Evolutionary conservation across 106 monocot species (phyloP), one percentile per base, ranked within the genome.

Genomic region (Xerophyta viscosa): DNA sequence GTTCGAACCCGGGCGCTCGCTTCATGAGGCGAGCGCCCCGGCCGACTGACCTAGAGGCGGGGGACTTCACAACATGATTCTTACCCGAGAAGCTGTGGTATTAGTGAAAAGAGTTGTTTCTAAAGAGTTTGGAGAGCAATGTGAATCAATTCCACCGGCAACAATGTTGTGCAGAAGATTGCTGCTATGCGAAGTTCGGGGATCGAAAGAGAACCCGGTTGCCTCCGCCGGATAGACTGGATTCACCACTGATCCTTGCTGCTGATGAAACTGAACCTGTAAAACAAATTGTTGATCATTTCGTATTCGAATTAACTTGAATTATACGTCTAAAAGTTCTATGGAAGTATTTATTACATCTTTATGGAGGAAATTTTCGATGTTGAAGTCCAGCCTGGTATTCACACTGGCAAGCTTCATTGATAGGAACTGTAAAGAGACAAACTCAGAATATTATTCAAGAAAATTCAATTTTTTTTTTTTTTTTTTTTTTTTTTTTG

Each of bases 371-470:
- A 76, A 29, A 30, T 26, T 67, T 20, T 84, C 83, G 39, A 71
- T 49, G 58, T 56, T 62, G 62, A 64, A 56, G 19, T 86, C 85
- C 24, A 75, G 46, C 20, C 46, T 74, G 6, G 76, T 76, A 69
- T 86, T 80, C 33, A 80, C 68, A 2, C 72, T 71, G 12, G 85
- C 64, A 29, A 86, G 42, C 46, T 86, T 86, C 85, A 86, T 80
- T 0, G 85, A 86, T 2, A 86, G 72, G 50, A 86, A 86, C 85
- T 86, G 85, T 11, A 60, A 28, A 1, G 15, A 15, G 10, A 33
- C 10, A 33, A 33, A 33, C 10, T 6, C 33, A 33, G 33, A n/a
- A n/a, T n/a, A n/a, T n/a, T n/a, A n/a, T n/a, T n/a, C n/a, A n/a
- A n/a, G n/a, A n/a, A n/a, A n/a, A n/a, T n/a, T n/a, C n/a, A n/a